Conservation (phyloP, 208 protist species). For the Acanthamoeba rhysodes region DNA sequence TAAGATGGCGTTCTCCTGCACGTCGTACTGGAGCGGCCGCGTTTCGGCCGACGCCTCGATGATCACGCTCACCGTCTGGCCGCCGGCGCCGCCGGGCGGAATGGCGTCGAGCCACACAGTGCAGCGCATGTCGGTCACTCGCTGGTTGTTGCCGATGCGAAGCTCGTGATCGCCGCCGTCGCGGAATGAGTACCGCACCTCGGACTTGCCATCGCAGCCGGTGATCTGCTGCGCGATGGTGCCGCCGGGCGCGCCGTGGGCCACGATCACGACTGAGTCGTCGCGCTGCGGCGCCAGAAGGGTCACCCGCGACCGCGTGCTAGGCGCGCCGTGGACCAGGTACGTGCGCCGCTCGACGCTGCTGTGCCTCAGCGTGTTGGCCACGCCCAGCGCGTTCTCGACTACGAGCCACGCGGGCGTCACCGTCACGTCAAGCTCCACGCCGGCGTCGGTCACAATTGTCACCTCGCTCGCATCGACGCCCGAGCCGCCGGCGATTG, state of each 20-base stretch:
- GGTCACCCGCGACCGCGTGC: not conserved
- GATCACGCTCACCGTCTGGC: slow-evolving; percentile 21
- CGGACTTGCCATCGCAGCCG: slow-evolving; percentile 65
- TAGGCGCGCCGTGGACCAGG: not conserved
- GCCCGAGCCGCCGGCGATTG: slow-evolving; percentile 6
- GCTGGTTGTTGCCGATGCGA: slow-evolving; percentile 36
- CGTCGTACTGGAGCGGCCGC: slow-evolving; percentile 58
- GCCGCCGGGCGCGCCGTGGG: slow-evolving; percentile 37
- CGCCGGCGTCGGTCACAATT: not conserved
- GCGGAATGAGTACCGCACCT: slow-evolving; percentile 39
- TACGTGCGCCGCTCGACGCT: slow-evolving; percentile 65
- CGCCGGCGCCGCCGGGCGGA: not conserved
- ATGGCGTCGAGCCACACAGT: slow-evolving; percentile 67
- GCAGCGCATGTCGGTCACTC: slow-evolving; percentile 38
- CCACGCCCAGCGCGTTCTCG: not conserved
- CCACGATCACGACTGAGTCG: slow-evolving; percentile 22
- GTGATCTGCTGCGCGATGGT: slow-evolving; percentile 70
- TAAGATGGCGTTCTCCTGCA: slow-evolving; percentile 64
- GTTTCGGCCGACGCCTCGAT: slow-evolving; percentile 50
- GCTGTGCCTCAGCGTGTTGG: not conserved
- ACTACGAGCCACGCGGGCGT: slow-evolving; percentile 49
- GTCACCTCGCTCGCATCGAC: slow-evolving; percentile 20
- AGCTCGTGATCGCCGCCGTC: slow-evolving; percentile 48
- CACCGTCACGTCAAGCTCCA: not conserved
- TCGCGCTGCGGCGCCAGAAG: slow-evolving; percentile 41